Evolutionary conservation across 2,329 filamentous ascomycete genomes (phyloP).

Genomic region (Claviceps humidiphila): DNA sequence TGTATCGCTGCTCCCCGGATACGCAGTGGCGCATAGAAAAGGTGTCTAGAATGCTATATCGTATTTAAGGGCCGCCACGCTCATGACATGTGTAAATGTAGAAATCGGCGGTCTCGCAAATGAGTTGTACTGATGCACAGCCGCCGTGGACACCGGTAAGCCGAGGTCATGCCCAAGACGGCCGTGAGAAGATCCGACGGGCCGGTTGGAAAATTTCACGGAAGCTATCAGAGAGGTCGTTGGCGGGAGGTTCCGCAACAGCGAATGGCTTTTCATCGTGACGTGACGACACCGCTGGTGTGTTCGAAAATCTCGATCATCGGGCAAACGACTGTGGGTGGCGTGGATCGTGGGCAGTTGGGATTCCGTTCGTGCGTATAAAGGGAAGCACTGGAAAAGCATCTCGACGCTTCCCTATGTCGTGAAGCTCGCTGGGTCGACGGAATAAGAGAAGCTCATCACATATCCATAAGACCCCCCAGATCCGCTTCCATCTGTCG

Average conservation of each 20-base stretch:
- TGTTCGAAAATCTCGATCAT: slow-evolving; percentile 49
- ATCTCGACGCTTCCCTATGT: neutral
- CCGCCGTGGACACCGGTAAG: neutral
- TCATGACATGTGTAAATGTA: neutral
- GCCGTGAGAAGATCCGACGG: slow-evolving; percentile 32
- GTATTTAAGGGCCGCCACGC: neutral
- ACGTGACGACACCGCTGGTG: slow-evolving; percentile 63
- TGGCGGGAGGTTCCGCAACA: slow-evolving; percentile 37
- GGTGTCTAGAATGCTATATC: neutral
- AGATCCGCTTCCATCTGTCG: slow-evolving; percentile 42
- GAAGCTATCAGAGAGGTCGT: slow-evolving; percentile 37
- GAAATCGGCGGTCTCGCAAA: neutral
- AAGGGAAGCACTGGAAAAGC: neutral
- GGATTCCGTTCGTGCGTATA: neutral
- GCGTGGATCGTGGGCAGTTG: slow-evolving; percentile 1
- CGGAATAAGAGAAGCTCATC: slow-evolving; percentile 10
- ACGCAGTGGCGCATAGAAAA: neutral
- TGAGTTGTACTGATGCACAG: neutral
- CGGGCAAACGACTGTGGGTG: slow-evolving; percentile 38
- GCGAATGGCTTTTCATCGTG: slow-evolving; percentile 55
- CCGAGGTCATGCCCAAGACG: neutral
- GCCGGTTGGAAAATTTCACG: slow-evolving; percentile 37
- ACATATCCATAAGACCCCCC: slow-evolving; percentile 40
- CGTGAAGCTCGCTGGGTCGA: neutral
- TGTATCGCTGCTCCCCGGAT: neutral